A percentile compares a stretch with the other conserved stretches of the same genome.
Conservation (phyloP, 169 alveolate species). For the Pseudocohnilembus persalinus region DNA sequence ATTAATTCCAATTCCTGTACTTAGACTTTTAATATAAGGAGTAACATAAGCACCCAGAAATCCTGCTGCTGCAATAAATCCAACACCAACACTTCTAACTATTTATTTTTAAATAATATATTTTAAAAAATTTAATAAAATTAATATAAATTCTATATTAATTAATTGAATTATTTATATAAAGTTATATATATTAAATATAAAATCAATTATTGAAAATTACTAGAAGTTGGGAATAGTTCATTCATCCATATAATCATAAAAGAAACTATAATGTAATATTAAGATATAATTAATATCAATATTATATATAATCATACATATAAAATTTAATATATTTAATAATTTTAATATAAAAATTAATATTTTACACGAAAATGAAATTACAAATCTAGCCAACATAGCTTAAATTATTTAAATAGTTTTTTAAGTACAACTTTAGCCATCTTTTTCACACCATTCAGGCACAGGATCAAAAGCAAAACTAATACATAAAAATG, state of each 20-base stretch:
- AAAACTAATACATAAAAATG: slow-evolving; percentile 2
- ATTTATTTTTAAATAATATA: too few species aligned
- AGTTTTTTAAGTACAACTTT: not conserved
- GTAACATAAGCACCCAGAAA: not conserved
- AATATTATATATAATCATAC: too few species aligned
- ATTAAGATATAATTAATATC: too few species aligned
- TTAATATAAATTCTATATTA: too few species aligned
- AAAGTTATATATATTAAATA: too few species aligned
- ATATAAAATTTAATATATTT: too few species aligned
- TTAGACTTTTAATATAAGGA: not conserved
- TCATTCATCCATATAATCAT: not conserved
- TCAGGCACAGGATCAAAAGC: not conserved
- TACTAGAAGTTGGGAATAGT: not conserved
- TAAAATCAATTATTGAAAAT: too few species aligned
- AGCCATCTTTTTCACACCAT: not conserved
- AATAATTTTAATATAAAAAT: too few species aligned
- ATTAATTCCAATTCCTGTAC: too few species aligned
- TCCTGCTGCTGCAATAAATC: slow-evolving; percentile 14
- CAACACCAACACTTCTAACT: slow-evolving; percentile 2
- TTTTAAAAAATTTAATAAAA: too few species aligned
- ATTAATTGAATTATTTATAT: too few species aligned
- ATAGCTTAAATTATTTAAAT: not conserved
- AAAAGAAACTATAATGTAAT: not conserved
- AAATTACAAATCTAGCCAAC: not conserved
- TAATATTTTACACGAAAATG: not conserved